These are phyloP conservation scores for Silene noctiflora DNA, from an alignment of 179 eudicot genomes.

Conservation along the genomic window DNA sequence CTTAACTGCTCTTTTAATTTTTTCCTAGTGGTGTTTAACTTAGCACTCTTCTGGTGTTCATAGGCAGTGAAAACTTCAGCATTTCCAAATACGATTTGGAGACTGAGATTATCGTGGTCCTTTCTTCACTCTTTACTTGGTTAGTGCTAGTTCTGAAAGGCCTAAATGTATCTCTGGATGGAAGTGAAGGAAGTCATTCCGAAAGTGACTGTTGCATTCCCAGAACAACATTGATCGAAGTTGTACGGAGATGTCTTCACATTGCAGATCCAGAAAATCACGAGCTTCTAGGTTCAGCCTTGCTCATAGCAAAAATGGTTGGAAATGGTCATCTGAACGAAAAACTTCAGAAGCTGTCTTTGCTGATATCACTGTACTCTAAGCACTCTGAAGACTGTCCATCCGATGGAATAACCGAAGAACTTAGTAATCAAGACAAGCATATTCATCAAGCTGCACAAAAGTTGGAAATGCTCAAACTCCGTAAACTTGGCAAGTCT, in stretches of 20 bases:
- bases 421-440: constrained; percentile 37
- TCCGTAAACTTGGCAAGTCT: constrained; percentile 24
- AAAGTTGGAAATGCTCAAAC: constrained; percentile 45
- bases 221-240: constrained; percentile 40
- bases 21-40: constrained; percentile 3
- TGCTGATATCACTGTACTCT: constrained; percentile 28
- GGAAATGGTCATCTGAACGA: constrained; percentile 41
- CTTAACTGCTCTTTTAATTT: neutral
- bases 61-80: constrained; percentile 35
- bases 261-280: constrained; percentile 48
- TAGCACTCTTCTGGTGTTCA: constrained; percentile 18
- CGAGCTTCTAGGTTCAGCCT: constrained; percentile 49
- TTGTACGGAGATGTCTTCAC: constrained; percentile 54
- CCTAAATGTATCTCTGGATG: constrained; percentile 28
- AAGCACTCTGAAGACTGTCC: constrained; percentile 19
- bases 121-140: constrained; percentile 56
- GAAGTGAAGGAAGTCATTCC: constrained; percentile 23
- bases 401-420: constrained; percentile 24
- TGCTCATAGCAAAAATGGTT: constrained; percentile 44
- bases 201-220: constrained; percentile 33
- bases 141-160: constrained; percentile 47
- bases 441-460: constrained; percentile 48
- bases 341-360: constrained; percentile 53
- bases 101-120: constrained; percentile 35
- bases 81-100: constrained; percentile 35